phyloP scores from a whole-genome alignment of 1,284 basidiomycete genomes.

The Athelia psychrophila region DNA sequence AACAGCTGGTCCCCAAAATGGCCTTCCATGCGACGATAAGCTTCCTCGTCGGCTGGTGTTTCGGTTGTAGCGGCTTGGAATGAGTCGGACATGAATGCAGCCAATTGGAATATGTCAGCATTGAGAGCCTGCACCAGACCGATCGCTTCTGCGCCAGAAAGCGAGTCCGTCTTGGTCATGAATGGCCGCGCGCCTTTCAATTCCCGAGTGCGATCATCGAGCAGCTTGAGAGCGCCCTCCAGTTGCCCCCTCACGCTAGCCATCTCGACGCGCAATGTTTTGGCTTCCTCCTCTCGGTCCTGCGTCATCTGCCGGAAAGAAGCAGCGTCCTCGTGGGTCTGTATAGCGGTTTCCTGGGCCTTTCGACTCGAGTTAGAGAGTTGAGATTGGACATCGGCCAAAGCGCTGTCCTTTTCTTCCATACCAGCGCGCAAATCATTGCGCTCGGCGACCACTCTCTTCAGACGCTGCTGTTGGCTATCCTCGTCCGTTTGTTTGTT shows the following conservation, averaged over 20 bases:
- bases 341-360: too few species aligned
- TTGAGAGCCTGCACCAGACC: slow-evolving; percentile 43
- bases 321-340: too few species aligned
- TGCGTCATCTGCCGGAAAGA: not conserved
- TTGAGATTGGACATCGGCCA: too few species aligned
- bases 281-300: not conserved
- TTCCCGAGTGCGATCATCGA: slow-evolving; percentile 34
- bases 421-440: too few species aligned
- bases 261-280: not conserved
- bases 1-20: slow-evolving; percentile 36
- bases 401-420: too few species aligned
- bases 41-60: slow-evolving; percentile 23
- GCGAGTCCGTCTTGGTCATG: slow-evolving; percentile 41
- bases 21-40: slow-evolving; percentile 26
- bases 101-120: slow-evolving; percentile 45
- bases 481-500: too few species aligned
- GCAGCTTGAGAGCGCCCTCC: slow-evolving; percentile 19
- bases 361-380: too few species aligned
- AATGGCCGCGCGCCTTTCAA: slow-evolving; percentile 43
- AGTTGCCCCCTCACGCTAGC: not conserved
- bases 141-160: slow-evolving; percentile 47
- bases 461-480: too few species aligned
- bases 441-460: too few species aligned
- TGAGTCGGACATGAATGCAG: slow-evolving; percentile 45
- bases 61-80: slow-evolving; percentile 28